Evolutionary conservation across 2,329 filamentous ascomycete genomes (phyloP), one percentile per base, ranked within the genome.

Genomic region (Chaetomium sp.): DNA sequence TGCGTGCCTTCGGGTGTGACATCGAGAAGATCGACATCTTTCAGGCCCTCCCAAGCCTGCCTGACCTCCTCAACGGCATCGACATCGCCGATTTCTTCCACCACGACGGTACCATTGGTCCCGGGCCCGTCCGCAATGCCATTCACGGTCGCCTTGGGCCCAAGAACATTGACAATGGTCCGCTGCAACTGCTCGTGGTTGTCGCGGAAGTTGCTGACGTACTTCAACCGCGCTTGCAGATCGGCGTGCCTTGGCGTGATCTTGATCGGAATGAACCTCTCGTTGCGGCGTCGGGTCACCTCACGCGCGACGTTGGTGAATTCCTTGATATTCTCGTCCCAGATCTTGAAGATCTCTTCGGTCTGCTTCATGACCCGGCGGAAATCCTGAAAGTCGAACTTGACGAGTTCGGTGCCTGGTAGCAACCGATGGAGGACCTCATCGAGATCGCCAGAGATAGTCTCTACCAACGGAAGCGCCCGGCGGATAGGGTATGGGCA

Each of bases 191-290:
- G 94, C 72, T 99, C 94, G 69, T 99, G 94, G 67, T 97, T 96
- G 66, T 92, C 88, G 33, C 94, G 85, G 76, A 99, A 99, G 19
- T 89, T 96, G 65, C 85, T 84, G 61, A 99, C 91, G 70, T 99
- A 99, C 66, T 89, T 91, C 63, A 99, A 79, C 44, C 94, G 85
- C 60, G 94, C 87, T 71, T 97, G 91, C 33, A 94, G 88, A 69
- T 92, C 88, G 41, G 84, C 86, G 69, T 99, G 94, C 65, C 89
- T 87, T 59, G 91, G 88, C 61, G 79, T 82, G 69, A 99, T 91
- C 75, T 97, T 97, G 77, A 99, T 97, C 4, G 92, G 91, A 61
- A 99, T 96, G 70, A 99, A 99, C 70, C 95, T 96, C 71, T 97
- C 95, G 67, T 96, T 95, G 64, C 94, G 84, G 64, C 91, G 87